Evolutionary conservation across 2,329 filamentous ascomycete species (phyloP).

Genomic region (Tothia fuscella): DNA sequence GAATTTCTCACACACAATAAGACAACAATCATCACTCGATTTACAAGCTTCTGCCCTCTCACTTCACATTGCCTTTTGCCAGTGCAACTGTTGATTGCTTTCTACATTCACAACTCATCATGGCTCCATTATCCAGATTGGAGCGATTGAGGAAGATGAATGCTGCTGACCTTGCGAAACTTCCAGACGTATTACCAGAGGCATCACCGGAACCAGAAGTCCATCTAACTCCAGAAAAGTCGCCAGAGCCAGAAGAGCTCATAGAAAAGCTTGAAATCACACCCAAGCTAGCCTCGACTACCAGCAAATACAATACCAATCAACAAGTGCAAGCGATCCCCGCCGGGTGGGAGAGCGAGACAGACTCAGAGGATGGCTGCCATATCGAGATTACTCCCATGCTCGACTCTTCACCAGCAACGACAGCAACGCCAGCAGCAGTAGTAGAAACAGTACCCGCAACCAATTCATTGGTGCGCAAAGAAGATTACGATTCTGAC

Average conservation of each 20-base stretch:
- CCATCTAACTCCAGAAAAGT: neutral
- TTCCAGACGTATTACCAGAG: slow-evolving; percentile 5
- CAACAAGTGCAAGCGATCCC: neutral
- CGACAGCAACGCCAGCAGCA: too few relatives aligned
- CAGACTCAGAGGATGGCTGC: slow-evolving; percentile 8
- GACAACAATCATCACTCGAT: too few relatives aligned
- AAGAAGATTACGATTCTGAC: neutral
- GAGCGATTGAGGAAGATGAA: neutral
- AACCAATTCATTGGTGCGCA: slow-evolving; percentile 2
- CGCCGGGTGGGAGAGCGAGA: slow-evolving; percentile 2
- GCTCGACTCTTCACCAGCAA: too few relatives aligned
- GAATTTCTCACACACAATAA: too few relatives aligned
- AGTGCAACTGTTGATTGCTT: too few relatives aligned
- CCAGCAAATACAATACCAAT: neutral
- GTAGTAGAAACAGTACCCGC: too few relatives aligned
- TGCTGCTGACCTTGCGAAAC: slow-evolving; percentile 2
- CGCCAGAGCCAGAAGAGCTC: neutral
- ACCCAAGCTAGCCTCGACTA: neutral
- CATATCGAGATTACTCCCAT: too few relatives aligned
- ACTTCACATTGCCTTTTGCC: too few relatives aligned
- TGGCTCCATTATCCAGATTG: too few relatives aligned
- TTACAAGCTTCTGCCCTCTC: too few relatives aligned
- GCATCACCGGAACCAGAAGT: neutral
- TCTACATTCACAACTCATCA: too few relatives aligned
- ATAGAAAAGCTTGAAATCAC: neutral